phyloP scores from a whole-genome alignment of 2,329 filamentous ascomycete species.

The Alternaria consortialis region DNA sequence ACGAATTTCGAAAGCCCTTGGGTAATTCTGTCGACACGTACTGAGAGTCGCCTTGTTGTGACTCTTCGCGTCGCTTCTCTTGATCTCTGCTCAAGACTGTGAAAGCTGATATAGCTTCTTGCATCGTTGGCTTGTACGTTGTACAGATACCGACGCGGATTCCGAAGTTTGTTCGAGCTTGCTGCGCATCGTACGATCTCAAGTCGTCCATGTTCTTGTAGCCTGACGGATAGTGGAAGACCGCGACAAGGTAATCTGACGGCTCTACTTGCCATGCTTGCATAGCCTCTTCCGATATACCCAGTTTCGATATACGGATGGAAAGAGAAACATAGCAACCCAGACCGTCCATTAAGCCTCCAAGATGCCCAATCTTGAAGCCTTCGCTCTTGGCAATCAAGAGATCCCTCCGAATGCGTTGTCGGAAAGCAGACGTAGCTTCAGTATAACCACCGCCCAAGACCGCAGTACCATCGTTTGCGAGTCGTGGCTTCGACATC shows the following conservation, averaged over 20 bases:
- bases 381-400: conserved; percentile 68
- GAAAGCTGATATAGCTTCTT: conserved; percentile 65
- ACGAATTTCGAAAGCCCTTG: conserved; percentile 63
- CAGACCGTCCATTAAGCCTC: conserved; percentile 59
- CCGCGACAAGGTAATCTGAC: conserved; percentile 75
- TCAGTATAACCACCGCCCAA: conserved; percentile 24
- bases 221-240: conserved; percentile 70
- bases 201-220: conserved; percentile 70
- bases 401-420: conserved; percentile 69
- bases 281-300: conserved; percentile 76
- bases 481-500: conserved; percentile 40
- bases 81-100: conserved; percentile 49
- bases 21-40: conserved; percentile 9
- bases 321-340: conserved; percentile 71
- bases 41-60: conserved; percentile 31
- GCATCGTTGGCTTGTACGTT: conserved; percentile 73
- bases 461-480: conserved; percentile 1
- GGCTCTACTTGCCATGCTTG: conserved; percentile 77
- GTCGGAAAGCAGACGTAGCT: conserved; percentile 36
- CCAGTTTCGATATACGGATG: conserved; percentile 73
- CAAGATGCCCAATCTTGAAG: conserved; percentile 73
- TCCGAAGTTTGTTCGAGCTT: conserved; percentile 53
- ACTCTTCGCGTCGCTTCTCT: conserved; percentile 31
- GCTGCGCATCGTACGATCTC: conserved; percentile 51
- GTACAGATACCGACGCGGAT: conserved; percentile 76